Evolutionary conservation across 78 protist genomes (phyloP).

Genomic region (Speleostelium caveatum): DNA sequence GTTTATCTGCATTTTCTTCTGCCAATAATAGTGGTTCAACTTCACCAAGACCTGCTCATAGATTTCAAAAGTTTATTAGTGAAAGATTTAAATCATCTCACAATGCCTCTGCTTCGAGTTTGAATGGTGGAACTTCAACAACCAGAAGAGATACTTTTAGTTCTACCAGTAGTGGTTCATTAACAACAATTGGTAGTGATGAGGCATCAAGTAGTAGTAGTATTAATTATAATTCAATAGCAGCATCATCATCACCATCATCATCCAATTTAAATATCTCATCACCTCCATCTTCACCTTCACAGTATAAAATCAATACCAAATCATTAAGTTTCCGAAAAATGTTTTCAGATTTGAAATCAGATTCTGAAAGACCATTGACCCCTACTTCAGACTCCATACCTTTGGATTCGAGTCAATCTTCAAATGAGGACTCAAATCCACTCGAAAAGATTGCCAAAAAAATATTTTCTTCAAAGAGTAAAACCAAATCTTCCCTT

Average conservation of each 20-base stretch:
- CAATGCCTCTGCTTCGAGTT: no score
- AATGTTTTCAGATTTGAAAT: slow-evolving; percentile 10
- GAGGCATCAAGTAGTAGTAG: background rate
- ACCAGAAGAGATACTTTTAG: background rate
- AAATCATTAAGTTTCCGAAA: slow-evolving; percentile 22
- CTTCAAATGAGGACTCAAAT: no score
- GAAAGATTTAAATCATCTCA: slow-evolving; percentile 44
- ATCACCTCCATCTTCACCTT: background rate
- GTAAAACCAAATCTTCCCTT: no score
- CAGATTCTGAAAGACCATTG: slow-evolving; percentile 14
- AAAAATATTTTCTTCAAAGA: no score
- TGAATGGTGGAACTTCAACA: no score
- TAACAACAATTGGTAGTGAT: background rate
- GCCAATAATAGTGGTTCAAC: background rate
- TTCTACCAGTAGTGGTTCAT: background rate
- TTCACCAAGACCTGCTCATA: background rate
- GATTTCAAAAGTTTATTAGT: slow-evolving; percentile 60
- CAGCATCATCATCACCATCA: background rate
- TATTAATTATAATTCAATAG: background rate
- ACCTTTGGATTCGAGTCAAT: no score
- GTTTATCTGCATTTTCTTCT: slow-evolving; percentile 12
- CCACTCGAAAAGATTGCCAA: no score
- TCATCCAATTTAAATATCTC: background rate
- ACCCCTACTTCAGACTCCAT: background rate
- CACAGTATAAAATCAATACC: slow-evolving; percentile 1